Percentiles rank a stretch among this genome's conserved stretches.
Conservation (phyloP, 495 filamentous ascomycete species). For the Lichenothelia convexa region DNA sequence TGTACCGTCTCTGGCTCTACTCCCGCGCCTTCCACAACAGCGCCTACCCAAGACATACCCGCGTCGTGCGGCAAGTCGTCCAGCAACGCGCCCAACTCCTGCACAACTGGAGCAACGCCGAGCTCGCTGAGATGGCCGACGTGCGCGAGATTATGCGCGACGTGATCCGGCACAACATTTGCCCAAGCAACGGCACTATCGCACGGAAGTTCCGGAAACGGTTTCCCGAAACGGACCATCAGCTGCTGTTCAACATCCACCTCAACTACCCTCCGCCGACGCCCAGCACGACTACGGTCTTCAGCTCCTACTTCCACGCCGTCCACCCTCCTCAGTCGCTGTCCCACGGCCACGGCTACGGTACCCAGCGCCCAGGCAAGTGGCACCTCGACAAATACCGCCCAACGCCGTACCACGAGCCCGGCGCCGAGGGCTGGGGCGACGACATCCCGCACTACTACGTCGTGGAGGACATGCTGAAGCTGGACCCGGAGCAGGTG, state of each 20-base stretch:
- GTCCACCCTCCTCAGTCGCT: conserved; percentile 6
- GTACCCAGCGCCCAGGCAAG: too few species aligned
- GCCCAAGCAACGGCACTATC: conserved; percentile 42
- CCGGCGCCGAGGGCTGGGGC: conserved; percentile 38
- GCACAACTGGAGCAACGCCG: conserved; percentile 34
- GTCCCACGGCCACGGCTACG: conserved; percentile 10
- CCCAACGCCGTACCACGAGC: conserved; percentile 18
- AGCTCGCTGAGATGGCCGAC: conserved; percentile 41
- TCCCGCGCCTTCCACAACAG: conserved; percentile 36
- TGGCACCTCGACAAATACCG: too few species aligned
- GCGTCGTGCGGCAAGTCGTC: conserved; percentile 25
- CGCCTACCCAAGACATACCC: conserved; percentile 28
- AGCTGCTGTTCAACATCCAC: conserved; percentile 35
- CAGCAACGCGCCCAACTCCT: conserved; percentile 33
- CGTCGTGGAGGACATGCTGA: conserved; percentile 47
- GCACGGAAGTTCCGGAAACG: conserved; percentile 38
- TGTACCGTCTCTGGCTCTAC: conserved; percentile 57
- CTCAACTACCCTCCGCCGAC: conserved; percentile 26
- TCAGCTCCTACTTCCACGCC: conserved; percentile 9
- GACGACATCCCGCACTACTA: conserved; percentile 46
- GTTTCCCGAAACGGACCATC: conserved; percentile 29
- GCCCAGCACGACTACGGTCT: conserved; percentile 16
- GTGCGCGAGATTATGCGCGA: conserved; percentile 29
- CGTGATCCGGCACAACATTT: conserved; percentile 34
- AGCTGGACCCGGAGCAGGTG: conserved; percentile 39